Evolutionary conservation across 768 basidiomycete genomes (phyloP), one percentile per base, ranked within the genome.

Genomic region (Terana coerulea): DNA sequence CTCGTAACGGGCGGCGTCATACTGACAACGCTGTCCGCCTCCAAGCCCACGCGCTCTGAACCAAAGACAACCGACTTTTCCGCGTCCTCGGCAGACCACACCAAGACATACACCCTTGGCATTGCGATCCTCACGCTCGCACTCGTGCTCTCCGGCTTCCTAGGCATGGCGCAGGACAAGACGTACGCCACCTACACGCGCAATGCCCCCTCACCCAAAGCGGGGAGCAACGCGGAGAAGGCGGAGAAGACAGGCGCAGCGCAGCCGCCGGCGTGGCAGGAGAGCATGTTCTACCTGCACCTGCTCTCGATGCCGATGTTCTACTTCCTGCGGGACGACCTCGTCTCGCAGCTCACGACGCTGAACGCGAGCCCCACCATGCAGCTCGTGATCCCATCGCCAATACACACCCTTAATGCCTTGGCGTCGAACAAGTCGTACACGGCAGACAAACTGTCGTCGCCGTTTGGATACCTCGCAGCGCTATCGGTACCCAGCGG

Each of bases 271-370:
- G 66, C 79, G 37, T 97, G 94, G 94, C 81, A 87, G 61, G 94
- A 97, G 69, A 85, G 82, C 44, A 83, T 98, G 80, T 98, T 95
- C 71, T 98, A 93, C 71, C 75, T 90, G 19, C 91, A 93, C 67
- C 81, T 85, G 61, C 78, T 92, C 47, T 80, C 84, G 11, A 74
- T 93, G 11, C 91, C 89, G 5, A 75, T 91, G 74, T 92, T 93
- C 70, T 53, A 77, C 52, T 79, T 80, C 50, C 71, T 88, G 33
- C 70, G 80, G 0, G 59, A 71, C 17, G 79, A 79, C 60, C 72
- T 92, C 51, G 36, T 60, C 7, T 49, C 62, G 0, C 85, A 86
- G 57, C 63, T 81, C 22, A 51, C 60, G 2, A 55, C 66, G 0
- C 63, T 86, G 25, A 74, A 71, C 43, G 59, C 65, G 21, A 72